Evolutionary conservation across 1,284 basidiomycete genomes (phyloP).

Genomic region (Heterobasidion parviporum): DNA sequence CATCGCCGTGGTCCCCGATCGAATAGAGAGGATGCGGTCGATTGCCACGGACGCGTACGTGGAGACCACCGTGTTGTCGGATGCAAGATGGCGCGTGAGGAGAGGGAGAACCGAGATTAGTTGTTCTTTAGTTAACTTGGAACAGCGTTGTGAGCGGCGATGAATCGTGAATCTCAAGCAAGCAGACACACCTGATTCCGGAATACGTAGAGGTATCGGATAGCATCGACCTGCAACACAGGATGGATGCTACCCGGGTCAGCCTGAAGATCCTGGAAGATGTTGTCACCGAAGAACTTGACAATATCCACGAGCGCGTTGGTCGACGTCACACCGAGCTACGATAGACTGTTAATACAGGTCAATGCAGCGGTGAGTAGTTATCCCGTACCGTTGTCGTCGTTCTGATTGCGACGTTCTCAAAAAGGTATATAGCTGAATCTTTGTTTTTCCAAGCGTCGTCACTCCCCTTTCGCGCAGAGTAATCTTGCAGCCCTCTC

Average conservation of each 20-base stretch:
- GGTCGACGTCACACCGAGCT: conserved; percentile 90
- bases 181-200: conserved; percentile 70
- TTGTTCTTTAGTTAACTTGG: conserved; percentile 89
- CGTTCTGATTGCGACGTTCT: conserved; percentile 85
- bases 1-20: conserved; percentile 62
- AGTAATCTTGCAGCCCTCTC: conserved; percentile 60
- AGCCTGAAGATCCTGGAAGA: conserved; percentile 84
- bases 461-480: conserved; percentile 44
- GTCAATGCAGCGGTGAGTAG: not conserved
- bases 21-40: conserved; percentile 84
- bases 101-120: conserved; percentile 86
- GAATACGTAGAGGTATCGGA: conserved; percentile 91
- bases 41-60: conserved; percentile 90
- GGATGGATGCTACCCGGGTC: conserved; percentile 66
- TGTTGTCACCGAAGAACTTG: conserved; percentile 90
- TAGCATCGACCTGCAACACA: conserved; percentile 93
- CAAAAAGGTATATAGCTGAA: conserved; percentile 91
- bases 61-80: conserved; percentile 79
- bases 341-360: not conserved
- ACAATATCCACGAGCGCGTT: conserved; percentile 93
- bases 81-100: conserved; percentile 78
- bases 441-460: conserved; percentile 93
- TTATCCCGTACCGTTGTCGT: conserved; percentile 59
- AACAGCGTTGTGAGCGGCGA: not conserved
- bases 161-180: not conserved